Conservation (phyloP, 1,139 yeast species). For the Suhomyces bribrorum region DNA sequence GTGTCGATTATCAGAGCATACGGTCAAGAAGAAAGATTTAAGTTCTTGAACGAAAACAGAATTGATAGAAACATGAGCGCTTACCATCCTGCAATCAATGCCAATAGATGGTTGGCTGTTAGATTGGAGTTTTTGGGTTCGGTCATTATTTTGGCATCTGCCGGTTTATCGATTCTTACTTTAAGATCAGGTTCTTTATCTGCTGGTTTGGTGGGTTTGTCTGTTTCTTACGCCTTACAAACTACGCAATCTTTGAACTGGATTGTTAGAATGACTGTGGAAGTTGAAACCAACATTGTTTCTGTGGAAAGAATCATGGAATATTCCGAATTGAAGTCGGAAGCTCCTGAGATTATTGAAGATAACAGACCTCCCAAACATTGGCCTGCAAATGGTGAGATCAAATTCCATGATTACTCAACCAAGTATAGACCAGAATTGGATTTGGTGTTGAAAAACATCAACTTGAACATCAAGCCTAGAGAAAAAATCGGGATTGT, state of each 20-base stretch:
- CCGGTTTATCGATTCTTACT: conserved; percentile 74
- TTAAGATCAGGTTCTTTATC: conserved; percentile 67
- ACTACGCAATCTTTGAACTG: conserved; percentile 91
- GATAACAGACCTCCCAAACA: conserved; percentile 59
- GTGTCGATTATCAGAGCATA: conserved; percentile 89
- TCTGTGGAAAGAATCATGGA: conserved; percentile 94
- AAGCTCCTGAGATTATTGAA: conserved; percentile 78
- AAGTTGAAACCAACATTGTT: conserved; percentile 94
- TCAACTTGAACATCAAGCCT: conserved; percentile 54
- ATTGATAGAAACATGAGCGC: conserved; percentile 89
- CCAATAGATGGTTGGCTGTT: conserved; percentile 96
- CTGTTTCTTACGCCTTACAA: conserved; percentile 89
- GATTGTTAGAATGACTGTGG: conserved; percentile 98
- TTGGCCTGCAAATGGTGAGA: conserved; percentile 67
- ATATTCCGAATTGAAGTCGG: conserved; percentile 71
- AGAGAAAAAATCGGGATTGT: conserved; percentile 77
- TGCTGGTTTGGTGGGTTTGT: conserved; percentile 91
- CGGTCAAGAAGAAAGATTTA: conserved; percentile 72
- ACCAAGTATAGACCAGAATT: conserved; percentile 63
- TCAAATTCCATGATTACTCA: conserved; percentile 59
- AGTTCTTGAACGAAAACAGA: conserved; percentile 69
- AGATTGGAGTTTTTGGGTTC: conserved; percentile 91
- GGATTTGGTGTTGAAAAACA: conserved; percentile 57
- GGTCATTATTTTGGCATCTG: conserved; percentile 78
- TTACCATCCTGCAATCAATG: conserved; percentile 88